Conservation (phyloP, 2,329 filamentous ascomycete genomes). For the Ceratocystis papillata region DNA sequence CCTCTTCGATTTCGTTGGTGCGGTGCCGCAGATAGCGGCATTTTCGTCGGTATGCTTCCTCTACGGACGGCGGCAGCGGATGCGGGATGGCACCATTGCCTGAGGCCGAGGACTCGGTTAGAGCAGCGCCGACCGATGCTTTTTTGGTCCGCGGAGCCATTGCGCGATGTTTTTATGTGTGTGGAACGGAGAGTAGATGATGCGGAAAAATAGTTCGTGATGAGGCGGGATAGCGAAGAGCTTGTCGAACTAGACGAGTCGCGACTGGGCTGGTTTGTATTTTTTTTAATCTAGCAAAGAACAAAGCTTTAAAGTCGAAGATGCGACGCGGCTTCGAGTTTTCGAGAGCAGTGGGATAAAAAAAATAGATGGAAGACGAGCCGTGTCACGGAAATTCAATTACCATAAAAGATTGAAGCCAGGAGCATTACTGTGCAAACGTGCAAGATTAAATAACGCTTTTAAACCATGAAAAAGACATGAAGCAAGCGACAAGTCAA, state of each 20-base stretch:
- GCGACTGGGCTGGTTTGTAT: too few species aligned
- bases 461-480: background rate
- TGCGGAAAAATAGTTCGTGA: background rate
- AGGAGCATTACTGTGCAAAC: background rate
- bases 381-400: background rate
- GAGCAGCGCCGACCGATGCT: conserved; percentile 12
- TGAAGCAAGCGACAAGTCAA: background rate
- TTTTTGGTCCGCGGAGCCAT: conserved; percentile 24
- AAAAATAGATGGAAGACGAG: background rate
- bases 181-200: background rate
- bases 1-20: conserved; percentile 80
- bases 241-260: too few species aligned
- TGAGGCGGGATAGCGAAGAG: background rate
- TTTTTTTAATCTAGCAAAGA: background rate
- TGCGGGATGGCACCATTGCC: conserved; percentile 43
- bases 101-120: conserved; percentile 18
- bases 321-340: background rate
- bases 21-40: conserved; percentile 89
- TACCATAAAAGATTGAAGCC: background rate
- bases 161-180: background rate
- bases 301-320: background rate
- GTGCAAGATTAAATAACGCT: background rate
- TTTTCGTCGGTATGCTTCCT: conserved; percentile 92
- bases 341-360: background rate
- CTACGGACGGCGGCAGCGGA: conserved; percentile 72